Conservation (phyloP, 2,329 filamentous ascomycete genomes). For the Elsinoe perseae region DNA sequence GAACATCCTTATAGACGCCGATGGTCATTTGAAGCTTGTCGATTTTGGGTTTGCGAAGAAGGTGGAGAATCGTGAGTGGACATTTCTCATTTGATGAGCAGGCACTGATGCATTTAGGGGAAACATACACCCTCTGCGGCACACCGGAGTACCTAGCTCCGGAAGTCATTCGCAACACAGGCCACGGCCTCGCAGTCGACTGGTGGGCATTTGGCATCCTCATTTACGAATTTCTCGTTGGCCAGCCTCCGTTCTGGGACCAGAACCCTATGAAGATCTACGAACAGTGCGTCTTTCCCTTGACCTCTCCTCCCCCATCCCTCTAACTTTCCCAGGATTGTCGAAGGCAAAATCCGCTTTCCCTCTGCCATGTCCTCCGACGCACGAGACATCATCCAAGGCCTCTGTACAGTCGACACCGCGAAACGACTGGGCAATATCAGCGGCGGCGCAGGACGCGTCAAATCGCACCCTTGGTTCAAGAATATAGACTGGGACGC, state of each 20-base stretch:
- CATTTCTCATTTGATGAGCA: neutral
- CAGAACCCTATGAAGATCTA: conserved; percentile 83
- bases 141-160: conserved; percentile 79
- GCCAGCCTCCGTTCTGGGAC: conserved; percentile 81
- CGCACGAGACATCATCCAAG: conserved; percentile 66
- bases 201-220: conserved; percentile 84
- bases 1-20: conserved; percentile 68
- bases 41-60: conserved; percentile 83
- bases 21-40: conserved; percentile 74
- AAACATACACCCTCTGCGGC: conserved; percentile 77
- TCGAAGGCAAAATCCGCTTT: conserved; percentile 69
- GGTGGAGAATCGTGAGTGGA: conserved; percentile 50
- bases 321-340: conserved; percentile 50
- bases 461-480: conserved; percentile 74
- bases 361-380: conserved; percentile 59
- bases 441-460: conserved; percentile 60
- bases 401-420: conserved; percentile 70
- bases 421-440: conserved; percentile 72
- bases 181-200: conserved; percentile 65
- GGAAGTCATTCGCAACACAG: conserved; percentile 77
- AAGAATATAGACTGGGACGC: conserved; percentile 65
- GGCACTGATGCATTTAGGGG: conserved; percentile 35
- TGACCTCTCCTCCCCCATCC: neutral
- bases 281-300: conserved; percentile 48
- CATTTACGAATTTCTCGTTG: conserved; percentile 76